Evolutionary conservation across 164 flowering plant species (phyloP), one percentile per base, ranked within the genome.

Genomic region (Cinnamomum chago): DNA sequence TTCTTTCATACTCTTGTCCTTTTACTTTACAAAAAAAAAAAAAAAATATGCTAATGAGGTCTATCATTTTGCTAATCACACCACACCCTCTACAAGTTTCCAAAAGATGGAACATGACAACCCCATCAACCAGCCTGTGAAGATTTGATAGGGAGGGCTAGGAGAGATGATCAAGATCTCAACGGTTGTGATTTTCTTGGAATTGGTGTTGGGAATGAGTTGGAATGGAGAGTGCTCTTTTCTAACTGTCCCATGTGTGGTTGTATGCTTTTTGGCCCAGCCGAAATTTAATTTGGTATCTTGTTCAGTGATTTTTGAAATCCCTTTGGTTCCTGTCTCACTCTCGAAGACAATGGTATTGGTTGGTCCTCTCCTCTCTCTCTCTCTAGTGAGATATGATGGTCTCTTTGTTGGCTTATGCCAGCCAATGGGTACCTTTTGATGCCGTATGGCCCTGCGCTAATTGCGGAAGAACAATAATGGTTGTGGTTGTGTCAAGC

Each of bases 181-280:
- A 68, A 68, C 71, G 71, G 71, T 50, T 40, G 50, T 40, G 71
- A 68, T 68, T 23, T 47, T 68, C 52, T 68, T 68, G 71, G 47
- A 68, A 47, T 68, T 13, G 15, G 71, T 20, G 71, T 13, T 40
- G n/a, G 47, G 22, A 9, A 68, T 14, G 69, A 28, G 40, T 30
- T 5, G 68, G 17, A 27, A 13, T 14, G n/a, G 52, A 40, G 40
- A 17, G 24, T 35, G 3, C 2, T 47, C 55, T 68, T n/a, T n/a
- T n/a, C 22, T 6, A 14, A 14, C 40, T 27, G 5, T 18, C 15
- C 20, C 25, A 50, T 35, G 23, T 40, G 17, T 18, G 18, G 22
- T 68, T 9, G 71, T 68, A 47, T 40, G 47, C 47, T 40, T 40
- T 40, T 40, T 40, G 47, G 47, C 47, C 47, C 47, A 68, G 25